Evolutionary conservation across 1,284 basidiomycete genomes (phyloP).

Genomic region (Vanrija sp.): DNA sequence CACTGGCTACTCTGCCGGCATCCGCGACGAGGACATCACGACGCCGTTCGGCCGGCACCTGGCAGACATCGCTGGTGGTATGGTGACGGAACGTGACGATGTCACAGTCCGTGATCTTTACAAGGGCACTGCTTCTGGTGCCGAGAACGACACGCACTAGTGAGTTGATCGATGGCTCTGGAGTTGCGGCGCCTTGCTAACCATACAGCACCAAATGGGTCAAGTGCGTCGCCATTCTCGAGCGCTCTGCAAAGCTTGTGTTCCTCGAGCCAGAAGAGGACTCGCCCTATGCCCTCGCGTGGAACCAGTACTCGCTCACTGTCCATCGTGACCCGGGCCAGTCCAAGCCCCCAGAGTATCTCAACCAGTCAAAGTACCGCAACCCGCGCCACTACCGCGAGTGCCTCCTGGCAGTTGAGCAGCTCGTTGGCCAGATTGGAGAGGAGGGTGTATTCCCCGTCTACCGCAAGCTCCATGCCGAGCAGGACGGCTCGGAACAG

Average conservation of each 20-base stretch:
- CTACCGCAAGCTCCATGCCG: constrained; percentile 26
- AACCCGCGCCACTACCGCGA: constrained; percentile 34
- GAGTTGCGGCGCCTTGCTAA: not conserved
- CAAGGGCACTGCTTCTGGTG: constrained; percentile 15
- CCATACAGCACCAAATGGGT: constrained; percentile 22
- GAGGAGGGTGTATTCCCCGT: constrained; percentile 39
- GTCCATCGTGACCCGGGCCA: constrained; percentile 16
- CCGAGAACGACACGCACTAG: constrained; percentile 27
- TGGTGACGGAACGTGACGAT: constrained; percentile 34
- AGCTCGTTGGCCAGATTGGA: constrained; percentile 24
- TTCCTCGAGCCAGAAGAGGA: constrained; percentile 34
- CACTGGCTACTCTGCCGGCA: constrained; percentile 35
- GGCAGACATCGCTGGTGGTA: constrained; percentile 32
- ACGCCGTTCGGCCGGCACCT: constrained; percentile 39
- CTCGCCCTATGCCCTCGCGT: constrained; percentile 32
- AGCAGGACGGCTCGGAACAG: constrained; percentile 26
- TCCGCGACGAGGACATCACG: constrained; percentile 38
- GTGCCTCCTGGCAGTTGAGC: constrained; percentile 30
- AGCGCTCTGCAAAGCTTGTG: constrained; percentile 38
- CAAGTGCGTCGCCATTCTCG: constrained; percentile 35
- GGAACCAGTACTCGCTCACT: constrained; percentile 25
- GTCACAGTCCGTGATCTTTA: constrained; percentile 38
- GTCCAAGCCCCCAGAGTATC: constrained; percentile 25
- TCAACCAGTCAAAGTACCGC: constrained; percentile 42
- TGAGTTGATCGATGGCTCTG: constrained; percentile 12